Base-by-base conservation (phyloP, 768 basidiomycete species). In the Cystofilobasidium bisporidii region DNA sequence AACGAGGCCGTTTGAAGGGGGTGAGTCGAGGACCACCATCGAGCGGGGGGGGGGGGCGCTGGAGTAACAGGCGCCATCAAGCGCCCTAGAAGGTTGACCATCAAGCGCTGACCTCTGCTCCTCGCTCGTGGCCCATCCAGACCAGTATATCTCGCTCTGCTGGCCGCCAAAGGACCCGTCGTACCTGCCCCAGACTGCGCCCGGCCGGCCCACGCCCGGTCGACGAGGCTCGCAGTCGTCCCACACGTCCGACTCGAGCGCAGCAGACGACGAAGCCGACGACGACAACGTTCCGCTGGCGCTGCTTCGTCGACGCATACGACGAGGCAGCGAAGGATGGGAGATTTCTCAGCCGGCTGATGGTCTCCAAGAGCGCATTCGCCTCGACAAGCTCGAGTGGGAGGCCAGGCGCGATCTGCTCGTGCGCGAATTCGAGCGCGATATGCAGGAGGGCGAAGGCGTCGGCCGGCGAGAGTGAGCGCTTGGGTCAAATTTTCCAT, bases 141-240 rank as follows among this genome's bases (percentile, higher is more conserved):
- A 64, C n/a, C 11, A 47, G 20, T 69, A 69, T 47, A 40, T 32
- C 24, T 30, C 68, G 17, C 59, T 69, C 20, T 64, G 63, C 59
- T 69, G 68, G 68, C 68, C 68, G 15, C 68, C 68, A 0, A 33
- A 64, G n/a, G 63, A 69, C 53, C 68, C 63, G 0, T 60, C 63
- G 15, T 64, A 63, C 30, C 53, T 55, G 24, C 53, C 55, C 33
- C 41, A 8, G 14, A 9, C 53, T 15, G 30, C 47, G 10, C 10
- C 9, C 1, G n/a, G 2, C 28, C 53, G 53, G 4, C 28, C 53
- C 15, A 2, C 28, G 1, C 28, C 53, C 10, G 53, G 53, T 18
- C 53, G 53, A 2, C 53, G 53, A 9, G 28, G 53, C 5, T 56
- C 53, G 1, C 5, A 56, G 5, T 56, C 53, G 26, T 56, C 53